Percentiles rank a stretch among this genome's conserved stretches.
phyloP scores from a whole-genome alignment of 2,329 filamentous ascomycete genomes.

The Monosporascus sp. region DNA sequence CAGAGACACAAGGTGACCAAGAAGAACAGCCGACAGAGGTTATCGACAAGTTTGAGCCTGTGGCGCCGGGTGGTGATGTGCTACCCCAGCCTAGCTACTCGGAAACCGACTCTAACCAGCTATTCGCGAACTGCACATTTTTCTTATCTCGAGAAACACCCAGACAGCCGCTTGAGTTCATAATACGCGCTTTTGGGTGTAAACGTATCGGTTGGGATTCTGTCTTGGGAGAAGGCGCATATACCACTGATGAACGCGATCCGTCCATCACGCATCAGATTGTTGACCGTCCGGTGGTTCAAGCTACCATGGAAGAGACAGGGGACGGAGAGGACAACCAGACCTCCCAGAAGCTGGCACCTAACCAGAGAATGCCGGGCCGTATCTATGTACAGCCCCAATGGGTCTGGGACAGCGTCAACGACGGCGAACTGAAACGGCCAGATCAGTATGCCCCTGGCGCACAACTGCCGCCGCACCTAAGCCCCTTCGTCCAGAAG shows the following conservation, averaged over 20 bases:
- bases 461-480: conserved; percentile 82
- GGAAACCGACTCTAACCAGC: conserved; percentile 61
- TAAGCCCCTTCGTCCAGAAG: conserved; percentile 91
- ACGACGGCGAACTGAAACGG: conserved; percentile 82
- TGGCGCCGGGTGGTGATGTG: conserved; percentile 77
- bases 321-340: conserved; percentile 54
- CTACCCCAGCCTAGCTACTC: conserved; percentile 71
- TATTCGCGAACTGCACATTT: conserved; percentile 86
- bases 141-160: conserved; percentile 93
- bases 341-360: conserved; percentile 52
- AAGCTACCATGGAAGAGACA: conserved; percentile 47
- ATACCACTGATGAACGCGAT: conserved; percentile 83
- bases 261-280: conserved; percentile 92
- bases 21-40: conserved; percentile 50
- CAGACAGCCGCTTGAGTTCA: conserved; percentile 82
- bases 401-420: conserved; percentile 97
- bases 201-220: conserved; percentile 94
- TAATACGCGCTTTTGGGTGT: conserved; percentile 90
- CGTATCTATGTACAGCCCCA: conserved; percentile 92
- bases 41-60: conserved; percentile 89
- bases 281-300: conserved; percentile 79
- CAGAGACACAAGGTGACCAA: conserved; percentile 35
- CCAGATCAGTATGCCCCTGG: conserved; percentile 87
- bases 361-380: conserved; percentile 77
- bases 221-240: conserved; percentile 85